Percentiles rank a stretch among this genome's conserved stretches.
Evolutionary conservation across 2,329 filamentous ascomycete genomes (phyloP).

Genomic region (Sclerotinia glacialis): DNA sequence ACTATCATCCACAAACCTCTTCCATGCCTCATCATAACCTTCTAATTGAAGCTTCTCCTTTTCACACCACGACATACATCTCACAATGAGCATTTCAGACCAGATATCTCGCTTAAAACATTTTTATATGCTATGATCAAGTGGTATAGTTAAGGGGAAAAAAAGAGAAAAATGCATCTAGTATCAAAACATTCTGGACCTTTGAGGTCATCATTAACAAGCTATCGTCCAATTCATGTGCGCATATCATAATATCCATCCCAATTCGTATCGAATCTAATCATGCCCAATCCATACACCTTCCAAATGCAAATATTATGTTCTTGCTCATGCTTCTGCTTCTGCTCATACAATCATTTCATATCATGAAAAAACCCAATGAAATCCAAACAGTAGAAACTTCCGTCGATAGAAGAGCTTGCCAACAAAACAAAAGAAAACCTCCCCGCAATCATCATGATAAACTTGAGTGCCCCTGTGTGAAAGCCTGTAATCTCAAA

Average conservation of each 20-base stretch:
- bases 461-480: constrained; percentile 13
- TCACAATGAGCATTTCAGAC: not conserved
- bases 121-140: constrained; percentile 16
- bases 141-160: constrained; percentile 8
- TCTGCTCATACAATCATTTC: constrained; percentile 12
- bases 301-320: constrained; percentile 10
- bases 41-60: not conserved
- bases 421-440: not conserved
- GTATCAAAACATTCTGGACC: constrained; percentile 11
- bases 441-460: constrained; percentile 3
- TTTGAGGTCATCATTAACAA: constrained; percentile 10
- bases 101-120: not conserved
- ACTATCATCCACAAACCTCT: not conserved
- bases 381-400: constrained; percentile 2
- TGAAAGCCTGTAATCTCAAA: constrained; percentile 15
- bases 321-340: constrained; percentile 12
- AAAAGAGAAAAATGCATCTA: constrained; percentile 4
- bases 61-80: too few species aligned
- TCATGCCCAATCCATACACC: constrained; percentile 15
- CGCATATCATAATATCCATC: constrained; percentile 13
- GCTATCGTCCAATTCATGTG: constrained; percentile 11
- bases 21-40: not conserved
- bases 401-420: not conserved
- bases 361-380: constrained; percentile 2
- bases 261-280: constrained; percentile 9